A percentile compares a stretch with the other conserved stretches of the same genome.
phyloP scores from a whole-genome alignment of 257 asterid species.

The Przewalskia tangutica region DNA sequence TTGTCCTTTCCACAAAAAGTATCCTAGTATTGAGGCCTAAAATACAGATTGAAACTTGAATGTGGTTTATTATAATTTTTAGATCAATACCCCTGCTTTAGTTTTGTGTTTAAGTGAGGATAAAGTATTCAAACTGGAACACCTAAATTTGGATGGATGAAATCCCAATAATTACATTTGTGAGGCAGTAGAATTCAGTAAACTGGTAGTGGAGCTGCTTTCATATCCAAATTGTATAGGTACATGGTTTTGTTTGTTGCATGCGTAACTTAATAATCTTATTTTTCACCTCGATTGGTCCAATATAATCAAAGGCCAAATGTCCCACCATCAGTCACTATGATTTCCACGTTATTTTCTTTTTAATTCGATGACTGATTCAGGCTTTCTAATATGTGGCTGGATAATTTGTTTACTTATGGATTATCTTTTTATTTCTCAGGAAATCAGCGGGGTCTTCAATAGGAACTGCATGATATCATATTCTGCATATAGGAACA shows the following conservation, averaged over 20 bases:
- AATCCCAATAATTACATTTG: neutral
- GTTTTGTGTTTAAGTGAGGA: neutral
- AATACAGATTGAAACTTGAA: neutral
- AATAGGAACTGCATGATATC: slow-evolving; percentile 86
- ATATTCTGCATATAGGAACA: slow-evolving; percentile 80
- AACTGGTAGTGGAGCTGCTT: neutral
- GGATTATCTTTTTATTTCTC: slow-evolving; percentile 1
- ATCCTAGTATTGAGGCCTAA: too few species aligned
- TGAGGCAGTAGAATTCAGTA: neutral
- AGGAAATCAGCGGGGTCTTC: slow-evolving; percentile 94
- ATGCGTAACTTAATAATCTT: neutral
- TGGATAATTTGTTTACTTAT: neutral
- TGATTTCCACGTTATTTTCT: neutral
- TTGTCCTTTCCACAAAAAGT: neutral
- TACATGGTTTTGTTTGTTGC: neutral
- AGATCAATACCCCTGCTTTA: neutral
- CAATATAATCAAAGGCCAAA: neutral
- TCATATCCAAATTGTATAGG: neutral
- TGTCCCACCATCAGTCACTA: neutral
- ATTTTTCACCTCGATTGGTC: neutral
- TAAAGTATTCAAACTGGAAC: neutral
- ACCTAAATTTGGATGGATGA: neutral
- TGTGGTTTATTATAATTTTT: neutral
- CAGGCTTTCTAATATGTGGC: neutral
- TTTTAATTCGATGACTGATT: neutral